Percentiles rank a stretch among this genome's conserved stretches.
Evolutionary conservation across 305 asterid genomes (phyloP).

Genomic region (Nicotiana rustica): DNA sequence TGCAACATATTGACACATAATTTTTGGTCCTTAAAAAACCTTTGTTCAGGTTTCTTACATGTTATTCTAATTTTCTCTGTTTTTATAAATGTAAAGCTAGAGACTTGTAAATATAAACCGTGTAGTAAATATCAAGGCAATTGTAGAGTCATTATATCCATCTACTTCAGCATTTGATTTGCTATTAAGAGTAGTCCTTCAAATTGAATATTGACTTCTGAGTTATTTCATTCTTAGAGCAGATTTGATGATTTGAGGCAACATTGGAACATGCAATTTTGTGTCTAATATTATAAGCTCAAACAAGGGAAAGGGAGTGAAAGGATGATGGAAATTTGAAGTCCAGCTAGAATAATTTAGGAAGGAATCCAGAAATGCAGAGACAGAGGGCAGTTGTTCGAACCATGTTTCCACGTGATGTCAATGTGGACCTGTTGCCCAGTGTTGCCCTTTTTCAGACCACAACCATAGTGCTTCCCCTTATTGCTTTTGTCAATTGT

Average conservation of each 20-base stretch:
- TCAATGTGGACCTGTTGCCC: conserved; percentile 18
- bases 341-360: neutral
- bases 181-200: too few species aligned
- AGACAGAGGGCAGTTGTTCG: conserved; percentile 13
- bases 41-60: too few species aligned
- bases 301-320: neutral
- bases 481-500: conserved; percentile 23
- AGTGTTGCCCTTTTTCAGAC: conserved; percentile 32
- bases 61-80: too few species aligned
- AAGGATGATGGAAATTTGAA: neutral
- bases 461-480: conserved; percentile 24
- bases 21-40: too few species aligned
- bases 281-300: neutral
- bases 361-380: neutral
- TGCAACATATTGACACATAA: too few species aligned
- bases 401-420: conserved; percentile 32
- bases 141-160: too few species aligned
- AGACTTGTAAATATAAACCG: too few species aligned
- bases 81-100: too few species aligned
- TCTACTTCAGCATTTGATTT: too few species aligned
- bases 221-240: too few species aligned
- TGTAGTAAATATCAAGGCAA: too few species aligned
- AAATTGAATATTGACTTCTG: too few species aligned
- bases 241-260: neutral
- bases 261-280: neutral